phyloP scores from a whole-genome alignment of 352 stramenopile species.

The Pythium periplocum region DNA sequence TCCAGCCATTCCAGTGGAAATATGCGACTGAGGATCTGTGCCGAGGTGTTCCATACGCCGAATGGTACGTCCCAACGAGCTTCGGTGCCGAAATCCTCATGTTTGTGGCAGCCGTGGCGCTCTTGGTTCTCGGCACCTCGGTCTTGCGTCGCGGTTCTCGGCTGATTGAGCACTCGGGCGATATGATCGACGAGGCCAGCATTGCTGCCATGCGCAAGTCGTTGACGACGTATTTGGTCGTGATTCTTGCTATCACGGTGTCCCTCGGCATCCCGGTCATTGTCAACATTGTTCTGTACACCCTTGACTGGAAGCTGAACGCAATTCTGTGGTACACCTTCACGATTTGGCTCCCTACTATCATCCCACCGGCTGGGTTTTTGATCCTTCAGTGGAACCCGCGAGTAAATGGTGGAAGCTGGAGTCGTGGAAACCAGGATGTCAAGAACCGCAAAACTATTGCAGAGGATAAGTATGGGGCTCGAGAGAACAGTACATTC shows the following conservation, averaged over 20 bases:
- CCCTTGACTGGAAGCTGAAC: conserved; percentile 55
- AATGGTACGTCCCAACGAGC: conserved; percentile 51
- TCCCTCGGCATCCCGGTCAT: conserved; percentile 54
- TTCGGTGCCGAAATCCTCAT: conserved; percentile 53
- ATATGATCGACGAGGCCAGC: conserved; percentile 70
- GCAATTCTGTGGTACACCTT: conserved; percentile 78
- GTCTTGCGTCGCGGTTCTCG: conserved; percentile 63
- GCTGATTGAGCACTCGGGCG: conserved; percentile 68
- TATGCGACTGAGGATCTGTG: conserved; percentile 63
- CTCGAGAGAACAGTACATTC: conserved; percentile 20
- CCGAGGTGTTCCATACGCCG: conserved; percentile 57
- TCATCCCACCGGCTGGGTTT: conserved; percentile 72
- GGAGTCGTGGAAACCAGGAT: conserved; percentile 36
- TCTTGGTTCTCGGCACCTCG: conserved; percentile 63
- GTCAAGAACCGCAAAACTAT: conserved; percentile 27
- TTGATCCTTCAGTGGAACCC: conserved; percentile 84
- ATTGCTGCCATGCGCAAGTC: conserved; percentile 74
- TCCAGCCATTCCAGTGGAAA: conserved; percentile 78
- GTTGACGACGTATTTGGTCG: conserved; percentile 66
- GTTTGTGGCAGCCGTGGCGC: conserved; percentile 47
- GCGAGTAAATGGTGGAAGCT: conserved; percentile 66
- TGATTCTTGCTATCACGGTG: conserved; percentile 70
- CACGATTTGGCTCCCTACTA: conserved; percentile 69
- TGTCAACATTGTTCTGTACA: conserved; percentile 65
- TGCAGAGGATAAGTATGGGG: conserved; percentile 9